Evolutionary conservation across 1,139 yeast genomes (phyloP).

Genomic region (Chernovozyma sophiae-reginae): DNA sequence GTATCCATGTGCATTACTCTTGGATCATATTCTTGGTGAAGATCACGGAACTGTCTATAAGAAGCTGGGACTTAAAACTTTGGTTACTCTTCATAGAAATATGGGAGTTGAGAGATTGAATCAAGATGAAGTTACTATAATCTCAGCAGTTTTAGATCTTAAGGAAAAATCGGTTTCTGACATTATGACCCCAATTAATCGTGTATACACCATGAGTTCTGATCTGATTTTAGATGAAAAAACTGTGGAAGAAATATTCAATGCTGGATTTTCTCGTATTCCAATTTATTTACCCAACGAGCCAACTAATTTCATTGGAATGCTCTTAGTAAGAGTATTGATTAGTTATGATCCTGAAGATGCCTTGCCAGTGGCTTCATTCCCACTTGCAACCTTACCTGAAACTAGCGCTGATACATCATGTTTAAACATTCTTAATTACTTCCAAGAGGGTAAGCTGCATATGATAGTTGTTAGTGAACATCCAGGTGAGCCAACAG

Average conservation of each 20-base stretch:
- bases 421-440: slow-evolving; percentile 87
- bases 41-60: slow-evolving; percentile 95
- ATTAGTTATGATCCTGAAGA: slow-evolving; percentile 98
- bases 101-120: slow-evolving; percentile 94
- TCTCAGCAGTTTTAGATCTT: slow-evolving; percentile 87
- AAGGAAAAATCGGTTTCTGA: slow-evolving; percentile 84
- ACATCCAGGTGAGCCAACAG: slow-evolving; percentile 80
- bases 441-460: slow-evolving; percentile 96
- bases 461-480: slow-evolving; percentile 95
- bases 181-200: slow-evolving; percentile 92
- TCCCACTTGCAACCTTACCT: slow-evolving; percentile 93
- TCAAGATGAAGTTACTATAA: slow-evolving; percentile 94
- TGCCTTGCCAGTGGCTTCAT: slow-evolving; percentile 84
- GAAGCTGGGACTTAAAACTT: slow-evolving; percentile 86
- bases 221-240: slow-evolving; percentile 79
- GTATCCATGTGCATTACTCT: slow-evolving; percentile 77
- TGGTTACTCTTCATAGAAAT: slow-evolving; percentile 87
- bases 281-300: slow-evolving; percentile 94
- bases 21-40: slow-evolving; percentile 85
- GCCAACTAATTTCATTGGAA: slow-evolving; percentile 88
- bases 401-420: slow-evolving; percentile 92
- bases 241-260: slow-evolving; percentile 84
- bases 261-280: slow-evolving; percentile 91
- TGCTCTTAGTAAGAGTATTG: slow-evolving; percentile 87
- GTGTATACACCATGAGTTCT: slow-evolving; percentile 86